Base-by-base conservation (phyloP, 2,329 filamentous ascomycete genomes). In the Hymenoscyphus albidus region DNA sequence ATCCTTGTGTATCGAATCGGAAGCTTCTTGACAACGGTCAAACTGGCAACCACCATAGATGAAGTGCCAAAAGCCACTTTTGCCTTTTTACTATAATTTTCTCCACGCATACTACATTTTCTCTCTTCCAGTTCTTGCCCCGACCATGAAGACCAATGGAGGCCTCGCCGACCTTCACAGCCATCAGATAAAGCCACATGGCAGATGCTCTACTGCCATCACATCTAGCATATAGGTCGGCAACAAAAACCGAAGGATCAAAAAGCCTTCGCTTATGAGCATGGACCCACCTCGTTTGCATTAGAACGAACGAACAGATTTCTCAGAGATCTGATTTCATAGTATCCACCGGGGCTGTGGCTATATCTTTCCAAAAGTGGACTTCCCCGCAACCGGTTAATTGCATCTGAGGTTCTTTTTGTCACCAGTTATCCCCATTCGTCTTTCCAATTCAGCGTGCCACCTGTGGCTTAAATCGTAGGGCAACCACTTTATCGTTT, bases 131-230 rank as follows among this genome's bases (percentile, higher is more conserved):
- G 55, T 38, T 38, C 14, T n/a, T 32, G 16, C 16, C 10, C 55
- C 55, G 32, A 35, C n/a, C n/a, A 35, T 18, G 32, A 7, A 57
- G 7, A 9, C 55, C 55, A 57, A 57, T 71, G 18, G 62, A 69
- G 68, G 68, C 14, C 60, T 64, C 60, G 67, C 69, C 69, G 69
- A 67, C 64, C 16, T 27, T 58, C 61, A 64, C 68, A 70, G 68
- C 69, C 68, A 68, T 68, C 60, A 12, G 61, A 14, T 59, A 38
- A 59, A 69, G 64, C 67, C 67, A 68, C 64, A 60, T 32, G 27
- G 55, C 51, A 13, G 48, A 54, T 54, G 18, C 48, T 22, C 38
- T 40, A 27, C 18, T 48, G 58, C 60, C 38, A 55, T 51, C 27
- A 56, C 27, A 61, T 58, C 40, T 57, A 38, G 32, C 39, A 22